Evolutionary conservation across 306 rosid genomes (phyloP).

Genomic region (Boehmeria nivea): DNA sequence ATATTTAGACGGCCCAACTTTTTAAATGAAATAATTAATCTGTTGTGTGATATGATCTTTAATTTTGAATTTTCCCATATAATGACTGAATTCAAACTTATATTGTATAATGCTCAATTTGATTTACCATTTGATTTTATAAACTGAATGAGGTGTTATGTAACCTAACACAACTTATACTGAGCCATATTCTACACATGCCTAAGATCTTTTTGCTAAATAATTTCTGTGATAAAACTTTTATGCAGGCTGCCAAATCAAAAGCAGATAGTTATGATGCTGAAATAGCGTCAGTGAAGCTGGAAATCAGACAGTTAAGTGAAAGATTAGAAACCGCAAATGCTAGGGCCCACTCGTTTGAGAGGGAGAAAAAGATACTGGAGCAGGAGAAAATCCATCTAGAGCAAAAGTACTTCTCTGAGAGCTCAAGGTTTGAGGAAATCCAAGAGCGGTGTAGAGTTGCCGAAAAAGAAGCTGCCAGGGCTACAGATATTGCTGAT

Average conservation of each 20-base stretch:
- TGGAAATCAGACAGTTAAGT: conserved; percentile 55
- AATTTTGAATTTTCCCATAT: too few relatives aligned
- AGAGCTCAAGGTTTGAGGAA: conserved; percentile 72
- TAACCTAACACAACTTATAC: too few relatives aligned
- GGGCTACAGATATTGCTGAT: conserved; percentile 70
- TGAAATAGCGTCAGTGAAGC: conserved; percentile 54
- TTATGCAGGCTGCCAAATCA: conserved; percentile 76
- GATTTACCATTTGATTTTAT: too few relatives aligned
- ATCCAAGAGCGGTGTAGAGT: conserved; percentile 67
- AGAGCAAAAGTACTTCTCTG: conserved; percentile 65
- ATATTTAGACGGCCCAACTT: too few relatives aligned
- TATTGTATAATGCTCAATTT: too few relatives aligned
- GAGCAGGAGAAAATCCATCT: conserved; percentile 75
- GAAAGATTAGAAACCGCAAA: conserved; percentile 54
- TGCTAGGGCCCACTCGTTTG: conserved; percentile 65
- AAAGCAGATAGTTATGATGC: conserved; percentile 69
- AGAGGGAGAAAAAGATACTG: conserved; percentile 56
- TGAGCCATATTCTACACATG: neutral
- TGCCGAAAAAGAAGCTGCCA: conserved; percentile 71
- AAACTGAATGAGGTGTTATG: too few relatives aligned
- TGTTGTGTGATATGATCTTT: too few relatives aligned
- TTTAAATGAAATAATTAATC: too few relatives aligned
- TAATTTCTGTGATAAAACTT: too few relatives aligned
- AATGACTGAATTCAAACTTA: too few relatives aligned
- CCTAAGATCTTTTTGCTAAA: neutral